Evolutionary conservation across 2,329 filamentous ascomycete species (phyloP).

Genomic region (Nothopassalora personata): DNA sequence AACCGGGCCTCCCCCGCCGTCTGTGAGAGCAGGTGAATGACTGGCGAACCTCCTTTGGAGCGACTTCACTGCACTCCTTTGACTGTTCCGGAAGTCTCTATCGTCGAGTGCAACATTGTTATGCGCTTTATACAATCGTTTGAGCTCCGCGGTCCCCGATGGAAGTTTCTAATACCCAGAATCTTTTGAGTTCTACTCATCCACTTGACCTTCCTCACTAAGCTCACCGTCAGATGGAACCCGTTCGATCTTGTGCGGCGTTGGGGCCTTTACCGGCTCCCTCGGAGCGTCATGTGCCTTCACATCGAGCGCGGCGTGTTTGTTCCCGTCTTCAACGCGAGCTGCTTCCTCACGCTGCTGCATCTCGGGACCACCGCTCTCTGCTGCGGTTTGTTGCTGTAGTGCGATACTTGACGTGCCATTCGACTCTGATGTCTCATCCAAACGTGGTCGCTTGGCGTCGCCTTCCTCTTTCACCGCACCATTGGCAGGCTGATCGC

Average conservation of each 20-base stretch:
- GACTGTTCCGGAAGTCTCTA: not conserved
- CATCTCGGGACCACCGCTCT: slow-evolving; percentile 7
- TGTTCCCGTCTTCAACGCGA: slow-evolving; percentile 26
- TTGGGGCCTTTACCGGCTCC: slow-evolving; percentile 4
- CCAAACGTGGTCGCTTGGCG: slow-evolving; percentile 19
- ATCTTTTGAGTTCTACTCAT: slow-evolving; percentile 32
- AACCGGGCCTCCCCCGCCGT: not conserved
- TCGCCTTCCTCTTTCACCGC: slow-evolving; percentile 18
- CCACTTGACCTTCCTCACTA: slow-evolving; percentile 46
- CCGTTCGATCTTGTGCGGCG: slow-evolving; percentile 7
- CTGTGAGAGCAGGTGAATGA: not conserved
- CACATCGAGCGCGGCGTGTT: slow-evolving; percentile 22
- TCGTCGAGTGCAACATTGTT: not conserved
- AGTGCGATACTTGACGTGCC: slow-evolving; percentile 3
- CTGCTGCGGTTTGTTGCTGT: slow-evolving; percentile 9
- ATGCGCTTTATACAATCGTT: not conserved
- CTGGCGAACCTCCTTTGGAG: not conserved
- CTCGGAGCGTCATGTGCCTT: slow-evolving; percentile 6
- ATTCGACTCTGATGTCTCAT: slow-evolving; percentile 6
- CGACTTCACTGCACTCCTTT: not conserved
- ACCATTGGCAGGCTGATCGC: slow-evolving; percentile 14
- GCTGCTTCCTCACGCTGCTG: slow-evolving; percentile 27
- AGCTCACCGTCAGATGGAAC: slow-evolving; percentile 25
- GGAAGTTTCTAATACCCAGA: not conserved
- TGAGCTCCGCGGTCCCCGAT: not conserved